Evolutionary conservation across 2,329 filamentous ascomycete species (phyloP), one percentile per base, ranked within the genome.

Genomic region (Phaeoacremonium minimum): DNA sequence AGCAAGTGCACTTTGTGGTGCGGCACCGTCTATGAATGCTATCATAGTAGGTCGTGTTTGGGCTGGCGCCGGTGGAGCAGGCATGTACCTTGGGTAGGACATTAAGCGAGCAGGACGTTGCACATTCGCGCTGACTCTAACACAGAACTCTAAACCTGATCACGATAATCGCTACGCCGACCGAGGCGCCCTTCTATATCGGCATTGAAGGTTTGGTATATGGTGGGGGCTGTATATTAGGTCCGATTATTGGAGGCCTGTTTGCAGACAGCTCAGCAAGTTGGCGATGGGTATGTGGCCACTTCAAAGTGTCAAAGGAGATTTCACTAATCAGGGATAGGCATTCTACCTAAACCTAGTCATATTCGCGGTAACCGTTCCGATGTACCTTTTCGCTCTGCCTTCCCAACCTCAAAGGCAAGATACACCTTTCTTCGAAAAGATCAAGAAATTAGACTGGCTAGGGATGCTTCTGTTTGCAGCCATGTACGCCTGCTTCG

Each of bases 391-490:
- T 15, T 28, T 35, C 18, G 11, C 16, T 15, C 15, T 35, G n/a
- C 33, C 33, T 6, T 36, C 16, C 26, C 28, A 8, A 17, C 22
- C 22, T 26, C 22, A n/a, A 19, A 17, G 16, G 7, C 6, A 17
- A 12, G 32, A 26, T 11, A n/a, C 5, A 14, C 15, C 15, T n/a
- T 33, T 17, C 13, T 14, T 18, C 12, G 17, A 33, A 13, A 19
- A 33, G 4, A 4, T 33, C 16, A 19, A 22, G 32, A 52, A 58
- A 30, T 42, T 75, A 8, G 72, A 75, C 49, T 67, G 55, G 41
- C 32, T 73, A 1, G 73, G 73, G 0, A 55, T 62, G 2, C 30
- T 66, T 4, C 52, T 77, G 5, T 61, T 56, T 30, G 50, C 59
- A 2, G 68, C 57, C 4, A 55, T 60, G 5, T 63, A 64, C 30